Evolutionary conservation across 2,329 filamentous ascomycete species (phyloP), one percentile per base, ranked within the genome.

Genomic region (Sphaceloma murrayae): DNA sequence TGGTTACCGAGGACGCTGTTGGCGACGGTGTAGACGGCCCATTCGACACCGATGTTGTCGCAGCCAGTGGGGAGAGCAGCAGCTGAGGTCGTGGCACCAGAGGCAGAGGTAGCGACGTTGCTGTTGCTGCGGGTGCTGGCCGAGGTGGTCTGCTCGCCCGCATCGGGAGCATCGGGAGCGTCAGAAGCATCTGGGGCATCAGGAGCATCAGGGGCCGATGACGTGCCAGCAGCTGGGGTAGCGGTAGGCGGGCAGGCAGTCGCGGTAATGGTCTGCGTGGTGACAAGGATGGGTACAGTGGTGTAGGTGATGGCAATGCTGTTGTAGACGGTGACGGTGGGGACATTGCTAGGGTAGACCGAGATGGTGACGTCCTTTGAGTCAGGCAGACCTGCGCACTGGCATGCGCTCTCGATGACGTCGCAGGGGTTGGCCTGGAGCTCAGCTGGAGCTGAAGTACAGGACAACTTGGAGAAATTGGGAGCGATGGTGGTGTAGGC

Each of bases 1-100:
- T 40, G 36, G 24, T 40, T 40, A 13, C 24, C 36, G n/a, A 40
- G n/a, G 14, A 30, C 10, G 24, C n/a, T 29, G 36, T 40, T 40
- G 24, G 36, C 36, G 9, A 40, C 14, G 24, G 22, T 40, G 36
- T 40, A 40, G 36, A 40, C 36, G 19, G 36, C 36, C 36, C 36
- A 40, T 22, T 40, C 36, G 8, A 40, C 36, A 30, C 36, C 36
- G 14, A 7, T 18, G 24, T 40, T 40, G 13, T 40, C 36, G 24
- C 36, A 40, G n/a, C 19, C 36, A 16, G 36, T 40, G n/a, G 36
- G 36, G 13, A 40, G 19, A 16, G 24, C 36, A 30, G 36, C 22
- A 5, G 36, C 36, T 18, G 36, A 30, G 13, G 24, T 27, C n/a
- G 14, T 26, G 18, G 36, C 4, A 29, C 21, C 11, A 14, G 10